Evolutionary conservation across 129 eudicot species (phyloP).

Genomic region (Flaveria ramosissima): DNA sequence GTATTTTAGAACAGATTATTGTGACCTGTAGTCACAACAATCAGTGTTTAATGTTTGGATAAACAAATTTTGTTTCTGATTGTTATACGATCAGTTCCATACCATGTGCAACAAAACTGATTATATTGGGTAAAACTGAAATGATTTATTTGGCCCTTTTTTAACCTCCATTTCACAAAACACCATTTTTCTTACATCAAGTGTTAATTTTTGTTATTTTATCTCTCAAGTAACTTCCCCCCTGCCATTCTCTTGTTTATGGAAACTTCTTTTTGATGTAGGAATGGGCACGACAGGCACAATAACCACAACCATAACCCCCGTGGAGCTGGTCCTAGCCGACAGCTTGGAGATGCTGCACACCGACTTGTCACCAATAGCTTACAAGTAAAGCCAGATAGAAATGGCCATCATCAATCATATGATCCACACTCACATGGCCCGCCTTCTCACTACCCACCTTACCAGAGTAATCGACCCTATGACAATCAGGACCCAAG

Average conservation of each 20-base stretch:
- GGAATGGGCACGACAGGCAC: slow-evolving; percentile 40
- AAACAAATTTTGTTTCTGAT: background rate
- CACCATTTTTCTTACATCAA: background rate
- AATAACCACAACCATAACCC: slow-evolving; percentile 28
- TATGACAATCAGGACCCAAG: background rate
- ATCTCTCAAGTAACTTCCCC: background rate
- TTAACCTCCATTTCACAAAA: background rate
- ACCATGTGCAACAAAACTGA: background rate
- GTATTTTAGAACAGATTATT: background rate
- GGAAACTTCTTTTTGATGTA: background rate
- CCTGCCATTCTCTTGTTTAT: background rate
- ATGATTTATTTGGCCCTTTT: background rate
- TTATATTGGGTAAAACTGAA: background rate
- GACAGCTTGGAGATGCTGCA: slow-evolving; percentile 91
- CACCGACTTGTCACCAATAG: slow-evolving; percentile 78
- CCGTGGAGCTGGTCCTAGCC: slow-evolving; percentile 55
- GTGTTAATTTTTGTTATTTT: background rate
- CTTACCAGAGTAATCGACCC: slow-evolving; percentile 44
- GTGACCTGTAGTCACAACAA: background rate
- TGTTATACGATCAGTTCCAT: background rate
- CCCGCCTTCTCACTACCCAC: slow-evolving; percentile 5
- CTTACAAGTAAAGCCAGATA: slow-evolving; percentile 52
- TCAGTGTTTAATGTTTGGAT: background rate
- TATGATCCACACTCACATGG: slow-evolving; percentile 38
- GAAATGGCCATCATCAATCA: slow-evolving; percentile 43